Conservation (phyloP, 768 basidiomycete genomes). For the Austroboletus eburneus region DNA sequence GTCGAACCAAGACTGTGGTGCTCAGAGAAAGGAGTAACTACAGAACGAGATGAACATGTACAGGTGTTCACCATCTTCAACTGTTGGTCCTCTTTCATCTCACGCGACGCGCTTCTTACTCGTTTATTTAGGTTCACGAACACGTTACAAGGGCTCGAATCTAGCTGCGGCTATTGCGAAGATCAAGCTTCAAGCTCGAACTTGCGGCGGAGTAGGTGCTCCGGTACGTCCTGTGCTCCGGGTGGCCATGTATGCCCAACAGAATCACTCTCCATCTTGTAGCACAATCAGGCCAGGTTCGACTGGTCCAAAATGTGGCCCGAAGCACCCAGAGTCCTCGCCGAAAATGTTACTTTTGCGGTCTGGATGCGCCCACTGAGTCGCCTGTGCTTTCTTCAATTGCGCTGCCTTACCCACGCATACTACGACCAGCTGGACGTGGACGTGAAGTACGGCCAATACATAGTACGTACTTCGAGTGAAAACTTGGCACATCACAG, state of each 20-base stretch:
- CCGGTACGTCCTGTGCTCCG: too few relatives aligned
- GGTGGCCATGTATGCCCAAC: too few relatives aligned
- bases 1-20: conserved; percentile 95
- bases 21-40: conserved; percentile 83
- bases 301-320: conserved; percentile 69
- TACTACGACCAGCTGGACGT: too few relatives aligned
- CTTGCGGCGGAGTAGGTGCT: conserved; percentile 61
- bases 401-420: too few relatives aligned
- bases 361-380: too few relatives aligned
- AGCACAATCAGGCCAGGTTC: conserved; percentile 87
- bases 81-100: conserved; percentile 44
- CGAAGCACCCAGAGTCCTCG: conserved; percentile 55
- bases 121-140: conserved; percentile 61
- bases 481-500: too few relatives aligned
- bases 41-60: conserved; percentile 97
- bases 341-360: conserved; percentile 47
- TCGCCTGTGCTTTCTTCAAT: too few relatives aligned
- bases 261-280: background rate
- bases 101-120: background rate
- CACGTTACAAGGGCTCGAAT: conserved; percentile 97
- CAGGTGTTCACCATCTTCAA: conserved; percentile 98
- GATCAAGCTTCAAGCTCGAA: conserved; percentile 94
- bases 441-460: too few relatives aligned
- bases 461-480: too few relatives aligned
- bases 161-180: conserved; percentile 88